Percentiles rank a stretch among this genome's conserved stretches.
These are phyloP conservation scores for Sugiyamaella americana DNA, from an alignment of 805 yeast species.

Conservation along the genomic window DNA sequence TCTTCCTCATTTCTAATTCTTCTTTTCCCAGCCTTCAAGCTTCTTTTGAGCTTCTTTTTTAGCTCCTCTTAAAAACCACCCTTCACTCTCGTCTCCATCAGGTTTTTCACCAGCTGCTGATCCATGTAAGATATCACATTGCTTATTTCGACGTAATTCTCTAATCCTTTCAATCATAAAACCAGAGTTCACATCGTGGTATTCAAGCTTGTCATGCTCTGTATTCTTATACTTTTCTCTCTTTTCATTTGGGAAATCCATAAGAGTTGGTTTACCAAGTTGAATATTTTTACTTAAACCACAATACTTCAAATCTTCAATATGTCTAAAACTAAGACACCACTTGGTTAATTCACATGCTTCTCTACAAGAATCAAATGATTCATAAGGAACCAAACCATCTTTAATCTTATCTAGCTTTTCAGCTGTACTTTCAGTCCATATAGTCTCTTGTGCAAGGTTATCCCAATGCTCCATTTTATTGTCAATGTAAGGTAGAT, in stretches of 20 bases:
- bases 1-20: no score
- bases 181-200: constrained; percentile 19
- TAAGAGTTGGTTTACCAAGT: constrained; percentile 9
- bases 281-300: background rate
- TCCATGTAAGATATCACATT: constrained; percentile 22
- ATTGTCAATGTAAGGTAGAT: constrained; percentile 17
- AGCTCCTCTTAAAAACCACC: constrained; percentile 14
- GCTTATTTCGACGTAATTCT: constrained; percentile 15
- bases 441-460: constrained; percentile 1
- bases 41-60: no score
- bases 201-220: background rate
- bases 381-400: constrained; percentile 13
- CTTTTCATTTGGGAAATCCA: no score
- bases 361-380: constrained; percentile 13
- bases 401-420: background rate
- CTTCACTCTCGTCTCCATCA: constrained; percentile 16
- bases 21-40: background rate
- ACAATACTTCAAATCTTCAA: constrained; percentile 6
- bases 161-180: constrained; percentile 30
- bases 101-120: constrained; percentile 7
- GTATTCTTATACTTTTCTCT: constrained; percentile 2
- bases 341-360: constrained; percentile 9
- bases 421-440: no score
- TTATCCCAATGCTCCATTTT: constrained; percentile 19
- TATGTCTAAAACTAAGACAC: constrained; percentile 13